A percentile compares a stretch with the other conserved stretches of the same genome.
Evolutionary conservation across 176 grass and related monocot genomes (phyloP).

Genomic region (Sorghum bicolor): DNA sequence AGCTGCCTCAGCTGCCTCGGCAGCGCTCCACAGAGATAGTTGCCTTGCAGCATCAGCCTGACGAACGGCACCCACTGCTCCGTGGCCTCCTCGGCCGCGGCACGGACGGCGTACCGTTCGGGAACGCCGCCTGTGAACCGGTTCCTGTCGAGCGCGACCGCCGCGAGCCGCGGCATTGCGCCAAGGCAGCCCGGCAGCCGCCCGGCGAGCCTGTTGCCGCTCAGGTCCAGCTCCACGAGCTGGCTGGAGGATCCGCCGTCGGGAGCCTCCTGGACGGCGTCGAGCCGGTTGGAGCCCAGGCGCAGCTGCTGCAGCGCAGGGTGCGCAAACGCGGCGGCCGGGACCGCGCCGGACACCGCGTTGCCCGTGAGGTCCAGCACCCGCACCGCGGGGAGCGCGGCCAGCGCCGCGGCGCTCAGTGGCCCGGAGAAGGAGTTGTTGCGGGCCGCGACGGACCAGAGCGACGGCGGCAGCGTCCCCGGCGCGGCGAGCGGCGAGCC

Average conservation of each 20-base stretch:
- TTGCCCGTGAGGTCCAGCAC: constrained; percentile 60
- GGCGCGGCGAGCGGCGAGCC: constrained; percentile 1
- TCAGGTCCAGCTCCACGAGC: constrained; percentile 44
- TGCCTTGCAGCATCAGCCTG: constrained; percentile 46
- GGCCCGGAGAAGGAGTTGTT: constrained; percentile 39
- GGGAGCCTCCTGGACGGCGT: constrained; percentile 6
- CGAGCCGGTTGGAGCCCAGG: constrained; percentile 38
- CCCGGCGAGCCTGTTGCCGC: constrained; percentile 37
- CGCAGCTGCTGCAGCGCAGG: constrained; percentile 51
- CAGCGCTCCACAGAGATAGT: constrained; percentile 42
- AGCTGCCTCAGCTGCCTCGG: constrained; percentile 35
- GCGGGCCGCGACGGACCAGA: constrained; percentile 26
- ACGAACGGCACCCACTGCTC: constrained; percentile 38
- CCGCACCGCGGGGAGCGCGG: constrained; percentile 9
- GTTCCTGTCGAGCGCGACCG: constrained; percentile 46
- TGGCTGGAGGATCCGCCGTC: constrained; percentile 28
- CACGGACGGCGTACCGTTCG: constrained; percentile 41
- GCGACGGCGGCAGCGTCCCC: constrained; percentile 28
- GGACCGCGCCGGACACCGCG: constrained; percentile 28
- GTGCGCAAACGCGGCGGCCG: constrained; percentile 44
- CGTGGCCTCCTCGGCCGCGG: background rate
- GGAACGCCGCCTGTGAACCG: constrained; percentile 49
- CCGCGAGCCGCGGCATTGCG: constrained; percentile 37
- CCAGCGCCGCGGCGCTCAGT: background rate
- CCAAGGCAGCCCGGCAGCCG: constrained; percentile 35